Evolutionary conservation across 179 eudicot species (phyloP).

Genomic region (Silene noctiflora): DNA sequence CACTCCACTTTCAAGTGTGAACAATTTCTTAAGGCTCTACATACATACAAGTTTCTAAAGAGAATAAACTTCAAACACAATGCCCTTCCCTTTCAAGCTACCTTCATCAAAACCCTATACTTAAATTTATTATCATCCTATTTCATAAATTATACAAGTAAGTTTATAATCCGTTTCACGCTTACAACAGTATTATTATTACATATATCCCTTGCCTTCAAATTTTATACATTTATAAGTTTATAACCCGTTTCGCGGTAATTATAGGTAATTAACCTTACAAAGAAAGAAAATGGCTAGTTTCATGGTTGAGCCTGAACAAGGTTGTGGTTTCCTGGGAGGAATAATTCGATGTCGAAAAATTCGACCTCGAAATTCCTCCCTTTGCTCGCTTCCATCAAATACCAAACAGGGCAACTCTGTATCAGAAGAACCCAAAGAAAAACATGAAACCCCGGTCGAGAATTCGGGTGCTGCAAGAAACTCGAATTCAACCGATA

Average conservation of each 20-base stretch:
- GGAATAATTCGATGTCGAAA: constrained; percentile 30
- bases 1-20: constrained; percentile 33
- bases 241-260: not conserved
- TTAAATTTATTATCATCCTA: not conserved
- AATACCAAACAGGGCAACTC: constrained; percentile 18
- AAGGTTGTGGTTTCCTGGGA: constrained; percentile 44
- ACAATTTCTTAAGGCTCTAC: constrained; percentile 21
- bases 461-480: constrained; percentile 25
- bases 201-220: not conserved
- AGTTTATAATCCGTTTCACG: too few relatives aligned
- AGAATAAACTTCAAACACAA: constrained; percentile 30
- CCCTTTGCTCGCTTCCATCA: constrained; percentile 28
- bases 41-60: constrained; percentile 22
- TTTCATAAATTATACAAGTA: too few relatives aligned
- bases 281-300: constrained; percentile 21
- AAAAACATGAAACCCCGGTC: constrained; percentile 1
- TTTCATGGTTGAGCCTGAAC: constrained; percentile 28
- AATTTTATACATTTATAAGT: not conserved
- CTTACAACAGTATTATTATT: too few relatives aligned
- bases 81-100: constrained; percentile 36
- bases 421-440: constrained; percentile 1
- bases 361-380: constrained; percentile 21
- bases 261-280: too few relatives aligned
- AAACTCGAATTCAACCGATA: constrained; percentile 16
- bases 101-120: constrained; percentile 20